Evolutionary conservation across 768 basidiomycete species (phyloP), one percentile per base, ranked within the genome.

Genomic region (Phylloporus sp.): DNA sequence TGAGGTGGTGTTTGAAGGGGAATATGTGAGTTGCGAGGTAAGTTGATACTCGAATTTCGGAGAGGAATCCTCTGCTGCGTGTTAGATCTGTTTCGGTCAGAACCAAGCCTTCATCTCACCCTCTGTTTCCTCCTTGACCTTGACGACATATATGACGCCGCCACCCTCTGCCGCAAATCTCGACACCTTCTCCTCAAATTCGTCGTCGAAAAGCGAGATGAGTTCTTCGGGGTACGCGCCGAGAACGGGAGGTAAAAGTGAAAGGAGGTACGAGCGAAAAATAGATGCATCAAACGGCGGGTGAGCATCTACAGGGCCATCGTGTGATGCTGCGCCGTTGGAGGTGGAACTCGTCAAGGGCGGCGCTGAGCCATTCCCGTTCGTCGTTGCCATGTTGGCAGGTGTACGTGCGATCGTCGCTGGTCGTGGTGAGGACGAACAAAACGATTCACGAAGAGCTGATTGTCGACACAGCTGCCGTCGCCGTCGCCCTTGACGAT

Each of bases 71-170:
- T 90, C 88, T 90, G 63, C 47, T 26, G 47, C 40, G 35, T 29
- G 54, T 59, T 34, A 63, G 48, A 29, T 42, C 20, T 43, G 48
- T 12, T 49, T 47, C 16, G 27, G 35, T 13, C 28, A 31, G 35
- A 52, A n/a, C 18, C 27, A 38, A 27, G n/a, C 6, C 0, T 29
- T 29, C 23, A 57, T 62, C 76, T 57, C 59, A 88, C 91, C 86
- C 71, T 90, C 89, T 13, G 74, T 72, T 44, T 88, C 88, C 31
- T 89, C 84, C 68, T 76, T 85, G 52, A 77, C 73, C 72, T 93
- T 92, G 32, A 90, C 84, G 26, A 94, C 84, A 67, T 93, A 94
- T 40, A 93, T 73, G 26, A 86, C 88, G 13, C 81, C 88, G 6
- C 84, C 84, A 26, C 79, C 81, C 57, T 94, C 91, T 4, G 74